phyloP scores from a whole-genome alignment of 225 moss, liverwort and hornwort species.

The Pleurozium schreberi region DNA sequence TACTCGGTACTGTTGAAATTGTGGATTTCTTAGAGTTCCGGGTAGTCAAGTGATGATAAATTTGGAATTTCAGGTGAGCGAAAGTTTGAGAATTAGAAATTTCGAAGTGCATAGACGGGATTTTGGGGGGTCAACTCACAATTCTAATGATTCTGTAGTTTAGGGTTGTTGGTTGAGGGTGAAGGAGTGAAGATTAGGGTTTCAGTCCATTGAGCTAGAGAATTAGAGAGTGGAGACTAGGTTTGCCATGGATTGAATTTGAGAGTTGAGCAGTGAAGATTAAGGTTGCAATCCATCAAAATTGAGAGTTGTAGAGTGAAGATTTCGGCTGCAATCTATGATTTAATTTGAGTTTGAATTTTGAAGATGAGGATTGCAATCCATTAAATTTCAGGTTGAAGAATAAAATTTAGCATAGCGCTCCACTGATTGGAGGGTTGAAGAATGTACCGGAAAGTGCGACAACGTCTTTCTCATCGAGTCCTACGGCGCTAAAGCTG shows the following conservation, averaged over 20 bases:
- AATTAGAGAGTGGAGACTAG: not conserved
- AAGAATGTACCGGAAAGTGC: conserved; percentile 49
- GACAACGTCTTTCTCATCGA: conserved; percentile 73
- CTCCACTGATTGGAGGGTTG: not conserved
- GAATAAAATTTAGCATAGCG: not conserved
- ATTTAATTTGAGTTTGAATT: too few relatives aligned
- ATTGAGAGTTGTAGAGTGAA: not conserved
- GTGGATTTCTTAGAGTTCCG: not conserved
- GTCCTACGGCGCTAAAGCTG: conserved; percentile 57
- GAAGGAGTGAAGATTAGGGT: not conserved
- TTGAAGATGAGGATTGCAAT: too few relatives aligned
- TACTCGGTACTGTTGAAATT: not conserved
- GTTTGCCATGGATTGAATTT: not conserved
- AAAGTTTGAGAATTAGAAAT: not conserved
- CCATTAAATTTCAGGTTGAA: too few relatives aligned
- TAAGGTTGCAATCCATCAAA: not conserved
- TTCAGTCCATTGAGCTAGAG: not conserved
- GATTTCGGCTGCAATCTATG: too few relatives aligned
- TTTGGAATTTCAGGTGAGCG: not conserved
- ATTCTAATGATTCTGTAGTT: not conserved
- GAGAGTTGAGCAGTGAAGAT: not conserved
- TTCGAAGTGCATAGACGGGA: not conserved
- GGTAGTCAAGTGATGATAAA: not conserved
- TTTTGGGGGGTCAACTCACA: too few relatives aligned
- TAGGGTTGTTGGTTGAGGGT: not conserved